These are phyloP conservation scores for Stachybotrys elegans DNA, from an alignment of 2,329 filamentous ascomycete genomes.

Conservation along the genomic window DNA sequence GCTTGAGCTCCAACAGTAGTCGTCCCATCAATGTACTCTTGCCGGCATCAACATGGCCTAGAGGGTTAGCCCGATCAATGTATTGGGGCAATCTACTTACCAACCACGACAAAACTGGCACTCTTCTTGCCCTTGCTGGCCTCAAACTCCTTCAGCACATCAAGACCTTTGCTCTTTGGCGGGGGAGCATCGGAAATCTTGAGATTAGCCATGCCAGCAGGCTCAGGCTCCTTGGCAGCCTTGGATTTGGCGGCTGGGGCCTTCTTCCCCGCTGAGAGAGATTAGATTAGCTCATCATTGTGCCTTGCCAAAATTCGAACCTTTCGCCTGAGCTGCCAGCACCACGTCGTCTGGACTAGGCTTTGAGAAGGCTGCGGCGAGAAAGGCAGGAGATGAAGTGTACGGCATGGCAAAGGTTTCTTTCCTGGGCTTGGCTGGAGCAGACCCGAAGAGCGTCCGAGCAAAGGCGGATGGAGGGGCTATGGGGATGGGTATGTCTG, in stretches of 20 bases:
- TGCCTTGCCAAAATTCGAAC: slow-evolving; percentile 59
- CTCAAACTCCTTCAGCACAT: slow-evolving; percentile 77
- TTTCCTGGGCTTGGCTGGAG: slow-evolving; percentile 20
- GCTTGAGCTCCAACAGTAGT: slow-evolving; percentile 81
- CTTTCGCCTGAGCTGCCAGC: slow-evolving; percentile 81
- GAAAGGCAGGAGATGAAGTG: slow-evolving; percentile 41
- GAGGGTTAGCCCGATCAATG: slow-evolving; percentile 9
- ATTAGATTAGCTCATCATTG: slow-evolving; percentile 49
- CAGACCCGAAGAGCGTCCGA: slow-evolving; percentile 43
- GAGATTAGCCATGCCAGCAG: slow-evolving; percentile 24
- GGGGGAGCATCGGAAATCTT: slow-evolving; percentile 48
- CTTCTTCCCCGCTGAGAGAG: slow-evolving; percentile 49
- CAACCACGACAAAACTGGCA: slow-evolving; percentile 89
- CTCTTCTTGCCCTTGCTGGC: slow-evolving; percentile 72
- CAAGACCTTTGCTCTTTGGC: slow-evolving; percentile 70
- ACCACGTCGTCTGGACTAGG: slow-evolving; percentile 92
- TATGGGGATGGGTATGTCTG: no score
- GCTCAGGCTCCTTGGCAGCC: slow-evolving; percentile 18
- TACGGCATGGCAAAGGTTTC: slow-evolving; percentile 43
- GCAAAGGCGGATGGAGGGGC: slow-evolving; percentile 52
- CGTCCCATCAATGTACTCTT: slow-evolving; percentile 98
- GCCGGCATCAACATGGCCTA: slow-evolving; percentile 93
- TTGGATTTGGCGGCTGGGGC: slow-evolving; percentile 32
- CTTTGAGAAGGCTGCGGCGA: slow-evolving; percentile 65
- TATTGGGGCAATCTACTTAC: slow-evolving; percentile 41